These are phyloP conservation scores for Cryptococcus deneoformans DNA, from an alignment of 1,284 basidiomycete genomes.

Conservation along the genomic window DNA sequence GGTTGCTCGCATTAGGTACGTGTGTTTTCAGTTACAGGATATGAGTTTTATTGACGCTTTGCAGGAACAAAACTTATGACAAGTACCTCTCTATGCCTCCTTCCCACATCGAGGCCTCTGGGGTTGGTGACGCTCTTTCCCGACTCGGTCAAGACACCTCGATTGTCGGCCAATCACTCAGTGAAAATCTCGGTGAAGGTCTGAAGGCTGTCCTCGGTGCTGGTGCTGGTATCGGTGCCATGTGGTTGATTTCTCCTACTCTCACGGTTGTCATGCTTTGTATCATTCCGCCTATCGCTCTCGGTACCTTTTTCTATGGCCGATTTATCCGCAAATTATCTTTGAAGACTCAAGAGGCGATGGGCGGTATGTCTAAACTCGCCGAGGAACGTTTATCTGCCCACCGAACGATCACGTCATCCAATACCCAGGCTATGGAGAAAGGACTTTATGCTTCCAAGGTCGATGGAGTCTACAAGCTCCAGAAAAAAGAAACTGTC, in stretches of 20 bases:
- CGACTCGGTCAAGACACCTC: conserved; percentile 47
- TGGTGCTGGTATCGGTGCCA: conserved; percentile 42
- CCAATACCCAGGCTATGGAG: conserved; percentile 44
- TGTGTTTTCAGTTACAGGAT: not conserved
- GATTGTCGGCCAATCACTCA: conserved; percentile 44
- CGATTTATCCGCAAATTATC: conserved; percentile 45
- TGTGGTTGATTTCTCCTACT: conserved; percentile 47
- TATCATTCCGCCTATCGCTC: conserved; percentile 47
- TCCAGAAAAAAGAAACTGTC: conserved; percentile 46
- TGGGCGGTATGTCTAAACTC: conserved; percentile 46
- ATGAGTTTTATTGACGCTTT: not conserved
- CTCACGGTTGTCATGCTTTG: conserved; percentile 44
- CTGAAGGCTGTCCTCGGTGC: conserved; percentile 46
- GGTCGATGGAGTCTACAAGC: conserved; percentile 40
- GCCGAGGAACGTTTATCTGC: conserved; percentile 47
- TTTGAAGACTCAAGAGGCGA: conserved; percentile 45
- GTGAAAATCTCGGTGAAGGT: conserved; percentile 47
- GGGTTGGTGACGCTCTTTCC: conserved; percentile 47
- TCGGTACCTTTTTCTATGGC: conserved; percentile 47
- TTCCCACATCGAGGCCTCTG: conserved; percentile 44
- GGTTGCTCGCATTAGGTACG: conserved; percentile 40
- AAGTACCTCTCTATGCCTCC: conserved; percentile 46
- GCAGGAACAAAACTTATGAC: conserved; percentile 43
- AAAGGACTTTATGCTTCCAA: conserved; percentile 35
- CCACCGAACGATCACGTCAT: conserved; percentile 46